Base-by-base conservation (phyloP, 2,329 filamentous ascomycete genomes). In the Xenoacremonium recifei region DNA sequence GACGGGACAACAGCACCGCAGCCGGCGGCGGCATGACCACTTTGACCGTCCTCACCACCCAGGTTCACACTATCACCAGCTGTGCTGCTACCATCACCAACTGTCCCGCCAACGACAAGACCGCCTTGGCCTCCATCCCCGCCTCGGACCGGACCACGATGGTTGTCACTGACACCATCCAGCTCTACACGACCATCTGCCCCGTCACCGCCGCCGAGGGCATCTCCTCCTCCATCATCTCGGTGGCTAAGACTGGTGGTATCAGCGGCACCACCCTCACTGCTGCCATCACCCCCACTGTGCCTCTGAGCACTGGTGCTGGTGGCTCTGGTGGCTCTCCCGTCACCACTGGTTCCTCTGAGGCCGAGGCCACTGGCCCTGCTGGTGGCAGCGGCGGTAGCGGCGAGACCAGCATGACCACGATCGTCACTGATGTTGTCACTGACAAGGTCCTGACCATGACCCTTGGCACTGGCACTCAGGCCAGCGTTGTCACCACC, bases 71-170 rank as follows among this genome's bases (percentile, higher is more conserved):
- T 62, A 69, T 81, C 64, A 80, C 72, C 55, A 79, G 75, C 44
- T 82, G 78, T 60, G 75, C 69, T 48, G 67, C 78, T 42, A 76
- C 72, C 42, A 71, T 79, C 59, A 79, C 77, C 63, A 67, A 80
- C 77, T 82, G 79, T 65, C 68, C 69, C 41, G 62, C 62, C 47
- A 47, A 47, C 39, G 56, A 59, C 44, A 35, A 59, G 47, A 58
- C 62, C 17, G 63, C 53, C 38, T 54, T 65, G 38, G 60, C 60
- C 38, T 53, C 57, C 45, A 55, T 70, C 35, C 64, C 68, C 44
- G 61, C 63, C 49, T 52, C 57, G 12, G 60, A 67, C 48, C 62
- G 60, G 55, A 45, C 53, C 38, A 59, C 60, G 42, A 47, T 57
- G 40, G 51, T 64, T 35, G 60, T 66, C 45, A 72, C 69, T 44